phyloP scores from a whole-genome alignment of 257 asterid genomes.

The Henckelia pumila region DNA sequence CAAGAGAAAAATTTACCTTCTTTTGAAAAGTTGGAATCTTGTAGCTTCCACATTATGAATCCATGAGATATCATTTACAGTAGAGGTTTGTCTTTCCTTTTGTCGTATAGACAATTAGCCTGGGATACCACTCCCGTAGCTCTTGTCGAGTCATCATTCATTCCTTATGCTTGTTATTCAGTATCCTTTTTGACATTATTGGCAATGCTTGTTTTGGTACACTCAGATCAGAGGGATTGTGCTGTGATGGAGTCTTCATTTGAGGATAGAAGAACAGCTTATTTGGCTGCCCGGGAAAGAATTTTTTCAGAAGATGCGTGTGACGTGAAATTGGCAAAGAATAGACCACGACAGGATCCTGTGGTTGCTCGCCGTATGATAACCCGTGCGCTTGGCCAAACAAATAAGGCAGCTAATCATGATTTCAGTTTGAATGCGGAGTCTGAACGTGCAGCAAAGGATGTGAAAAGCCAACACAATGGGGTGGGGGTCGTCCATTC shows the following conservation, averaged over 20 bases:
- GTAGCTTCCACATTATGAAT: too few relatives aligned
- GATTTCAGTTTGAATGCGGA: slow-evolving; percentile 32
- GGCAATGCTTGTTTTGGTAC: slow-evolving; percentile 12
- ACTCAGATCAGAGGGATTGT: slow-evolving; percentile 34
- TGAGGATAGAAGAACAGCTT: slow-evolving; percentile 74
- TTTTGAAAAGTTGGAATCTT: too few relatives aligned
- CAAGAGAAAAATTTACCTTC: too few relatives aligned
- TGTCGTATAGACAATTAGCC: neutral
- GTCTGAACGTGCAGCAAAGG: slow-evolving; percentile 24
- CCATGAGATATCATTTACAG: too few relatives aligned
- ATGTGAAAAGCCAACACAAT: slow-evolving; percentile 25
- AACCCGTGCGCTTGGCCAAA: slow-evolving; percentile 85
- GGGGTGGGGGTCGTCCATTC: slow-evolving; percentile 29
- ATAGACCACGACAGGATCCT: slow-evolving; percentile 75
- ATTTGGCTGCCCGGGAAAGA: slow-evolving; percentile 69
- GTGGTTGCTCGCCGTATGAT: slow-evolving; percentile 92
- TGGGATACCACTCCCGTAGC: slow-evolving; percentile 9
- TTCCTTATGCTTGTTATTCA: slow-evolving; percentile 14
- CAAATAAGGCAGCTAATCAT: slow-evolving; percentile 38
- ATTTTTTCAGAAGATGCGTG: slow-evolving; percentile 52
- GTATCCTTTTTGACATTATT: slow-evolving; percentile 2
- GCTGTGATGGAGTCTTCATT: slow-evolving; percentile 44
- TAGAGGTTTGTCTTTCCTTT: neutral
- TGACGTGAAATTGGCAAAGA: slow-evolving; percentile 38
- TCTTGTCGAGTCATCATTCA: slow-evolving; percentile 8